Evolutionary conservation across 202 grass and related monocot genomes (phyloP), one percentile per base, ranked within the genome.

Genomic region (Hordeum pubiflorum): DNA sequence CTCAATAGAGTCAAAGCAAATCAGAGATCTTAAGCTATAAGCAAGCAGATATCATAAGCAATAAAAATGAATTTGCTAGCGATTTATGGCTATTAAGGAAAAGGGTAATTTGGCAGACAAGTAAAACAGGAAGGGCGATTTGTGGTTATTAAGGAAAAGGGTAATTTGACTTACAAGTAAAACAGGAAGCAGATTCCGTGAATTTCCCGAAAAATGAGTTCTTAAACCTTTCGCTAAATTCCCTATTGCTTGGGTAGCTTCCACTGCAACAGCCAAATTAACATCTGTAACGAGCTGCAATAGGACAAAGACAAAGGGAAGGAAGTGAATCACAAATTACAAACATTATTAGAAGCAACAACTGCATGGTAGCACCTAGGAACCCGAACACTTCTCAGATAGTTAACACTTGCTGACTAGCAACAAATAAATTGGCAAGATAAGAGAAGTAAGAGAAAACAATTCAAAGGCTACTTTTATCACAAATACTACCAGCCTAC

Each of bases 251-350:
- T 95, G 92, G 64, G 91, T 87, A 22, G 92, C 96, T 88, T 99
- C 96, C 62, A 99, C 92, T 13, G 96, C 85, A 85, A 99, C 96
- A 58, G 90, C 96, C 77, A 99, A 85, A 95, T 99, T 99, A 40
- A 99, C 75, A 91, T 99, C 96, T 79, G 87, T 96, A 52, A 91
- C 77, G 57, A 96, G 96, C 96, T 99, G 96, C 77, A 90, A 58
- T 44, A 61, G 79, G 21, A 72, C 71, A 69, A 70, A 78, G 32
- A 0, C 14, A 80, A 10, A 81, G 18, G 36, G 41, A 67, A 41
- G n/a, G 3, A 61, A 65, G 43, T 73, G 39, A 85, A 73, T 74
- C 67, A 80, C 56, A 52, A 82, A 39, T n/a, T 2, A 82, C 39
- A 57, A 38, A 84, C 32, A 48, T 65, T 26, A 34, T 37, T 43